Evolutionary conservation across 169 alveolate species (phyloP), one percentile per base, ranked within the genome.

Genomic region (Plasmodium cynomolgi): DNA sequence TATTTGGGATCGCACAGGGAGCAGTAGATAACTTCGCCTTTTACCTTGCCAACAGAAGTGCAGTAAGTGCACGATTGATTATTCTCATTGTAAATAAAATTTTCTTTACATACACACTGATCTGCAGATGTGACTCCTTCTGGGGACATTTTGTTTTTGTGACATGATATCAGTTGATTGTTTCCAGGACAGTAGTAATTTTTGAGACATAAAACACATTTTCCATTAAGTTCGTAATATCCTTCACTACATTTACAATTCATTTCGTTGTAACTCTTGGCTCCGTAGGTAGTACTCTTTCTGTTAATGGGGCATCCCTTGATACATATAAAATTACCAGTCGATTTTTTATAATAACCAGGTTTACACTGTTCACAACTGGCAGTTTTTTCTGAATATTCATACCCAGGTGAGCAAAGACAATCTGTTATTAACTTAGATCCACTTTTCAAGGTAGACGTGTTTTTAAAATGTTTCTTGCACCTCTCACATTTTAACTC

Each of bases 351-450:
- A 37, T 93, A 93, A 39, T 95, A 93, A 47, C 96, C 96, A 80
- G 84, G 93, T 54, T 96, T 96, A 54, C 97, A 96, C 80, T 90
- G 84, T 56, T 86, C 88, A 82, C 97, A 96, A 20, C 92, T 92
- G 3, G 41, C 58, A 7, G 95, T 26, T 20, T 84, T 91, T 73
- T 90, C 95, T 17, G 91, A 34, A 73, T 74, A 83, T 84, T 80
- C 96, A 77, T 84, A 83, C 20, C 97, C 97, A 62, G 96, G 84
- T 34, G 94, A 56, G 50, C 97, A 96, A 44, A 93, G 37, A 34
- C 97, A 96, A 34, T 93, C 96, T 2, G 84, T 58, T 68, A 83
- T 47, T 74, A 95, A 83, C 15, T 37, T 77, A 2, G 96, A 56
- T 13, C 97, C 97, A 20, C n/a, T 92, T 34, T 75, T 79, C 26